Evolutionary conservation across 257 asterid species (phyloP), one percentile per base, ranked within the genome.

Genomic region (Verbascum thapsus): DNA sequence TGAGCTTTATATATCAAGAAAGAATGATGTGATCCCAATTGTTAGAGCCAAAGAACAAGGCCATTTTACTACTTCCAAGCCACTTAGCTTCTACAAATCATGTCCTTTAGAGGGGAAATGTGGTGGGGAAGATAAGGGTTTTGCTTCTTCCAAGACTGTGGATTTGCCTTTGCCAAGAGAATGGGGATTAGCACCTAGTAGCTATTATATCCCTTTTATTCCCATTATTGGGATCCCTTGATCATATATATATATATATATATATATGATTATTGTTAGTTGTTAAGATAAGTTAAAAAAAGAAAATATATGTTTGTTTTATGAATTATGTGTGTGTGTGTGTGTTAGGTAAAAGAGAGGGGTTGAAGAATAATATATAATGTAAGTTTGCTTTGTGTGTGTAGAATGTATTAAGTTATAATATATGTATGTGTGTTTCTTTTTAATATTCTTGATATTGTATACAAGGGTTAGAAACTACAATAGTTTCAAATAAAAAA

Each of bases 151-250:
- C 72, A 82, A 94, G 81, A 89, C 97, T 20, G 62, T 92, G 64
- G 88, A 89, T 74, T 10, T 89, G 30, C 96, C 97, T 52, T 15
- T 89, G 66, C 99, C 96, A 39, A 82, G 80, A 30, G 99, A 90
- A 40, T 85, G 87, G 87, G 99, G 99, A 53, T 68, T 92, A 1
- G 88, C 97, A 47, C 97, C 99, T 19, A 68, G 86, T 37, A 85
- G 95, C 74, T 87, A 82, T 62, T 90, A 89, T 61, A 0, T 83
- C 55, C 97, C 99, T 0, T 83, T 82, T 37, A 6, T 94, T 38
- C 99, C 97, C 58, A 89, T 94, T 6, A 90, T 94, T 45, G 97
- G 99, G 10, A 90, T 94, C 56, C 99, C 99, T 15, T 92, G 70
- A 78, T 66, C 6, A 41, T n/a, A n/a, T n/a, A n/a, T n/a, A n/a